Percentiles rank a stretch among this genome's conserved stretches.
Conservation (phyloP, 768 basidiomycete species). For the Podaxis pistillaris region DNA sequence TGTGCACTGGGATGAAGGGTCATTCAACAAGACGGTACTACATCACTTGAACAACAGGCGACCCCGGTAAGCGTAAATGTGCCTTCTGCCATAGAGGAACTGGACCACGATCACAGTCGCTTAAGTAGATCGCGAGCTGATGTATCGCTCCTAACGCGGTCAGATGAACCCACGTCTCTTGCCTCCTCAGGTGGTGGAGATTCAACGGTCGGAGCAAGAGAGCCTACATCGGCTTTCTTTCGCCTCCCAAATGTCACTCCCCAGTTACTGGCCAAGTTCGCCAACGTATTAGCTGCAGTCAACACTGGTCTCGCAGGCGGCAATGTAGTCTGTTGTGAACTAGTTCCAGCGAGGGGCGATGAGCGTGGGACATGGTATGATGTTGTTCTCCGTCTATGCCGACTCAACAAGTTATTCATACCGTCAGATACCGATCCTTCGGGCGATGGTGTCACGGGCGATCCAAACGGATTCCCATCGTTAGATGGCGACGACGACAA, state of each 20-base stretch:
- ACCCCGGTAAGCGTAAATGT: not conserved
- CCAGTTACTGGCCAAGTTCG: conserved; percentile 63
- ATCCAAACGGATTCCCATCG: conserved; percentile 38
- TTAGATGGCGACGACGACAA: conserved; percentile 44
- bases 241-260: conserved; percentile 63
- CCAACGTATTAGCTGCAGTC: conserved; percentile 51
- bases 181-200: conserved; percentile 19
- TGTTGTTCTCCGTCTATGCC: conserved; percentile 49
- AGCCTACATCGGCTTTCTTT: conserved; percentile 35
- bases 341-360: conserved; percentile 40
- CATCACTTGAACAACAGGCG: not conserved
- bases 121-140: conserved; percentile 42
- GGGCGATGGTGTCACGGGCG: conserved; percentile 52
- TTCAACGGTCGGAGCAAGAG: conserved; percentile 26
- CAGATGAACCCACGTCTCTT: not conserved
- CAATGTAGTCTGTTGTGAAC: conserved; percentile 26
- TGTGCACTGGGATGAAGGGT: not conserved
- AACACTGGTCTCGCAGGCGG: conserved; percentile 28
- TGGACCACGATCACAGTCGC: conserved; percentile 26
- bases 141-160: conserved; percentile 11
- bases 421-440: conserved; percentile 64
- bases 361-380: conserved; percentile 58
- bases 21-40: not conserved
- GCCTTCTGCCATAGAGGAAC: conserved; percentile 1
- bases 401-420: conserved; percentile 40